phyloP scores from a whole-genome alignment of 768 basidiomycete species.

The Tremella yokohamensis region DNA sequence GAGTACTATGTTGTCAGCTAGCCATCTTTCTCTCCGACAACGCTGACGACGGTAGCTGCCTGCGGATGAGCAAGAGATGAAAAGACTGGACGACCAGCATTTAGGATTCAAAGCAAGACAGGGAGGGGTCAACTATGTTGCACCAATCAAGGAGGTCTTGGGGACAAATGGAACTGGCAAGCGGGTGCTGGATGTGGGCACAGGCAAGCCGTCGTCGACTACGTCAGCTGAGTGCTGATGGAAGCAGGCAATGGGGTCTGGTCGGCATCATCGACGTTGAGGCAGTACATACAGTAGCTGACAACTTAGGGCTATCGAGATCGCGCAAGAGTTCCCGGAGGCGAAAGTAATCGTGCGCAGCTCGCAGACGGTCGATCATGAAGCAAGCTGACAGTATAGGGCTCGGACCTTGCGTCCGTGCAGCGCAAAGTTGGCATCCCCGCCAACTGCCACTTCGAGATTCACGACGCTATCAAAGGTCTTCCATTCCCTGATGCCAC shows the following conservation, averaged over 20 bases:
- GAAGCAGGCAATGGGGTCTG: conserved; percentile 19
- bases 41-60: no score
- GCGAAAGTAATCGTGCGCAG: conserved; percentile 10
- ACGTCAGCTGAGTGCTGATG: neutral
- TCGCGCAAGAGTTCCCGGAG: conserved; percentile 23
- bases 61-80: no score
- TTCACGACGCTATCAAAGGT: conserved; percentile 15
- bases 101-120: conserved; percentile 17
- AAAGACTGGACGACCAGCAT: conserved; percentile 24
- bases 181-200: conserved; percentile 20
- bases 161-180: neutral
- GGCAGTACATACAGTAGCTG: neutral
- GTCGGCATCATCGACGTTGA: conserved; percentile 2
- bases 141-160: conserved; percentile 14
- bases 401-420: conserved; percentile 15
- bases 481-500: conserved; percentile 19
- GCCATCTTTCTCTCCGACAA: no score
- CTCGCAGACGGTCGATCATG: no score
- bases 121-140: conserved; percentile 18
- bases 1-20: neutral
- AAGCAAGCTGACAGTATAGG: no score
- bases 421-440: conserved; percentile 14
- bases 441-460: conserved; percentile 16
- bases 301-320: conserved; percentile 18
- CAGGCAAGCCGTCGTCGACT: conserved; percentile 9